phyloP scores from a whole-genome alignment of 495 filamentous ascomycete species.

The Podospora conica region DNA sequence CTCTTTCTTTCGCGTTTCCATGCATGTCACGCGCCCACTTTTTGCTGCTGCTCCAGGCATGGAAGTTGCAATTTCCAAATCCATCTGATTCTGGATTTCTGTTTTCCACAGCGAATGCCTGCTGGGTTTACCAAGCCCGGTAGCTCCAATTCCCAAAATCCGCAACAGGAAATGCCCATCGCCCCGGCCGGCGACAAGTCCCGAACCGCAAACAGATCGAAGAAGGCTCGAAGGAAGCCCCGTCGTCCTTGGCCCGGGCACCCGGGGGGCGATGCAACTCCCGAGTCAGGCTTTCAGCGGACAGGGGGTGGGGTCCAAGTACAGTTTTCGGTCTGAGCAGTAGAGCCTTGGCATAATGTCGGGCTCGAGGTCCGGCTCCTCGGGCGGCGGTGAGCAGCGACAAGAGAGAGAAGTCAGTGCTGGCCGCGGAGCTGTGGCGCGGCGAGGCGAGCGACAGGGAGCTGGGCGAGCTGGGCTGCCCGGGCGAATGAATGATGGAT shows the following conservation, averaged over 20 bases:
- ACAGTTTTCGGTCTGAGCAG: neutral
- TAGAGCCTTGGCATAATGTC: neutral
- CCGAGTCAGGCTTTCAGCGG: neutral
- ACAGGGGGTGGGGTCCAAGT: neutral
- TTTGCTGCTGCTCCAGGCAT: no score
- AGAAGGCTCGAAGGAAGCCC: no score
- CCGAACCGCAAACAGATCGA: neutral
- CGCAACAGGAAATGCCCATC: no score
- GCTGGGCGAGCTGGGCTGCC: neutral
- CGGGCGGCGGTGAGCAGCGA: no score
- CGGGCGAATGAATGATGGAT: neutral
- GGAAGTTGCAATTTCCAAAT: no score
- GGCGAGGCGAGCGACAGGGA: neutral
- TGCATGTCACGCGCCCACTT: neutral
- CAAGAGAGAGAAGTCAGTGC: no score
- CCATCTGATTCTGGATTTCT: neutral
- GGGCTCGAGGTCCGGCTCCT: neutral
- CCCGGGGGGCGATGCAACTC: neutral
- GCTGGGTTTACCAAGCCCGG: no score
- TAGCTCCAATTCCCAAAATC: no score
- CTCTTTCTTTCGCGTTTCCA: neutral
- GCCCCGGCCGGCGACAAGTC: no score
- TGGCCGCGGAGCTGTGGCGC: neutral
- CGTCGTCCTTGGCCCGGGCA: no score
- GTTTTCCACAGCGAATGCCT: no score